Evolutionary conservation across 1,139 yeast species (phyloP).

Genomic region (Suhomyces terraborum): DNA sequence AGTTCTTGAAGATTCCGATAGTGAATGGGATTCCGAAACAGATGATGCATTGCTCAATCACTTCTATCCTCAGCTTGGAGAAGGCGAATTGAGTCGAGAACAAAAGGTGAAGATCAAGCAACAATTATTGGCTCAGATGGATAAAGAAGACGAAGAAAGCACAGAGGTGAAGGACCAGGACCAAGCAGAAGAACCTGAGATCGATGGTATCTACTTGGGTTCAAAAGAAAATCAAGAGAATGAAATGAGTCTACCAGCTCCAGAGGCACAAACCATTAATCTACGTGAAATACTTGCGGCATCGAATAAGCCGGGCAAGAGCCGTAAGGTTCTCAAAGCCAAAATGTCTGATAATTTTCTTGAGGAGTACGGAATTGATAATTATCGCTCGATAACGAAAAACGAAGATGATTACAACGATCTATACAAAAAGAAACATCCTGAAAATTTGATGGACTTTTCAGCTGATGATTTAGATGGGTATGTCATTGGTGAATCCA

Average conservation of each 20-base stretch:
- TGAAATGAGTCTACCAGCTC: not conserved
- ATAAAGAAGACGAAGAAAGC: constrained; percentile 17
- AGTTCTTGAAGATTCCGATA: constrained; percentile 36
- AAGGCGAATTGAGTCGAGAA: constrained; percentile 33
- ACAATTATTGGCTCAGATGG: constrained; percentile 38
- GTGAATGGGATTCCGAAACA: constrained; percentile 48
- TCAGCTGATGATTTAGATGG: constrained; percentile 37
- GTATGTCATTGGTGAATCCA: constrained; percentile 36
- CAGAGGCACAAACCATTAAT: constrained; percentile 4
- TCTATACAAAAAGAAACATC: constrained; percentile 22
- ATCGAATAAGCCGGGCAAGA: constrained; percentile 23
- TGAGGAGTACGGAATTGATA: constrained; percentile 44
- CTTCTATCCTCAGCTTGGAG: constrained; percentile 46
- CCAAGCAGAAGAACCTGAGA: constrained; percentile 1
- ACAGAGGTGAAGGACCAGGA: not conserved
- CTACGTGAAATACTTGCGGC: constrained; percentile 11
- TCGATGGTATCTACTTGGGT: constrained; percentile 45
- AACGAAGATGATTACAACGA: constrained; percentile 33
- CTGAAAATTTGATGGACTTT: constrained; percentile 24
- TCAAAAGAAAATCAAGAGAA: constrained; percentile 3
- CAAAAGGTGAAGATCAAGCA: constrained; percentile 40
- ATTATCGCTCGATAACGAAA: constrained; percentile 32
- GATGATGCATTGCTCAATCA: constrained; percentile 47
- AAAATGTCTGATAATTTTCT: constrained; percentile 38
- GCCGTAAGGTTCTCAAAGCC: constrained; percentile 34